These are phyloP conservation scores for Exserohilum rostratum DNA, from an alignment of 2,329 filamentous ascomycete species.

Conservation along the genomic window DNA sequence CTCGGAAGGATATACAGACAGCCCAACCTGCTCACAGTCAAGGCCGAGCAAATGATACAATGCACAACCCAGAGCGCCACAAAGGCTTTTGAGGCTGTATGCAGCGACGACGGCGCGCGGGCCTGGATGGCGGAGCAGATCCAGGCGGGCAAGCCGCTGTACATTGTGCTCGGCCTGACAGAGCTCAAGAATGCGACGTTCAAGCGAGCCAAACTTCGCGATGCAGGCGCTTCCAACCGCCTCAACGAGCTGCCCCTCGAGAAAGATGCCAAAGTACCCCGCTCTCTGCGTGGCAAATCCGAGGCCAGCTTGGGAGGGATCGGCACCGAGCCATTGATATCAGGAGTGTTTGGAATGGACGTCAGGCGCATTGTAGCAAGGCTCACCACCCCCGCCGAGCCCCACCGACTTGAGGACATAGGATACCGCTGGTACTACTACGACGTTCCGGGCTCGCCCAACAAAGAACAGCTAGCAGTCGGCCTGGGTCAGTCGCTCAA, in stretches of 20 bases:
- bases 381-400: slow-evolving; percentile 42
- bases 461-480: slow-evolving; percentile 45
- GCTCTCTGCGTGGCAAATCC: slow-evolving; percentile 31
- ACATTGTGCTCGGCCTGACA: slow-evolving; percentile 45
- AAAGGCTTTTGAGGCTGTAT: slow-evolving; percentile 41
- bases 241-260: slow-evolving; percentile 43
- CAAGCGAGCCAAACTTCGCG: slow-evolving; percentile 45
- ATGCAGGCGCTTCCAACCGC: slow-evolving; percentile 43
- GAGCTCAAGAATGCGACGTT: slow-evolving; percentile 48
- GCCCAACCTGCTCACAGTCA: slow-evolving; percentile 45
- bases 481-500: slow-evolving; percentile 43
- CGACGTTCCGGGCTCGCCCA: slow-evolving; percentile 32
- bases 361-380: slow-evolving; percentile 38
- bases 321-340: slow-evolving; percentile 39
- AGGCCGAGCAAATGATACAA: slow-evolving; percentile 48
- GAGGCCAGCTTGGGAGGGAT: slow-evolving; percentile 38
- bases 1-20: slow-evolving; percentile 46
- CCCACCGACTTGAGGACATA: slow-evolving; percentile 41
- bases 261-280: slow-evolving; percentile 41
- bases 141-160: slow-evolving; percentile 39
- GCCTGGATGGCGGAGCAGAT: slow-evolving; percentile 40
- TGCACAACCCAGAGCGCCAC: slow-evolving; percentile 36
- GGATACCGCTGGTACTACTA: slow-evolving; percentile 44
- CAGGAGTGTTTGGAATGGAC: slow-evolving; percentile 48
- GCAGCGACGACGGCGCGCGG: slow-evolving; percentile 41